Conservation (phyloP, 345 rosid genomes). For the Citrus inodora region DNA sequence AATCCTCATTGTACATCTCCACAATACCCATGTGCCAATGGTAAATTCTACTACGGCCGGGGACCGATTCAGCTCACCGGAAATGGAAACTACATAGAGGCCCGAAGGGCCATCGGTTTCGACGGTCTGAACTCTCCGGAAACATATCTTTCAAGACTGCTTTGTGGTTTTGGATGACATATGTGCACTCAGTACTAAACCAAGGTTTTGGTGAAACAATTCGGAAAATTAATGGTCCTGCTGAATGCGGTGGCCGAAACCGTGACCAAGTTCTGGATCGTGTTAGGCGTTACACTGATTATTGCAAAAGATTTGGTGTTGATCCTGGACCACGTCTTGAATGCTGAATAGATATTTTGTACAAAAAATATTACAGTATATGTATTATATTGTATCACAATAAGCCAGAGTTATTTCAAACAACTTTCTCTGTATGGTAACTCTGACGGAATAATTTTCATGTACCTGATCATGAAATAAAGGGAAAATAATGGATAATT, state of each 20-base stretch:
- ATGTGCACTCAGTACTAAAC: constrained; percentile 35
- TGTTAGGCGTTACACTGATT: neutral
- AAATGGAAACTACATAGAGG: constrained; percentile 65
- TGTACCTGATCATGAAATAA: too few relatives aligned
- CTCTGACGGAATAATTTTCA: too few relatives aligned
- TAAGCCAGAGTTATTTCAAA: too few relatives aligned
- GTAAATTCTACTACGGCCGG: constrained; percentile 55
- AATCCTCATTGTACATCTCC: constrained; percentile 41
- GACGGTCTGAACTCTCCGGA: constrained; percentile 61
- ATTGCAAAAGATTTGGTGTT: neutral
- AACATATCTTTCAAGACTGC: constrained; percentile 58
- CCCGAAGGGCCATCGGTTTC: constrained; percentile 43
- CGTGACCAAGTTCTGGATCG: neutral
- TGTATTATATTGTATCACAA: too few relatives aligned
- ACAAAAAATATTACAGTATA: too few relatives aligned
- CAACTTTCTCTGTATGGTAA: too few relatives aligned
- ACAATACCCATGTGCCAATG: constrained; percentile 48
- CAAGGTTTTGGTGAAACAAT: neutral
- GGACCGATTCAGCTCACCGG: constrained; percentile 67
- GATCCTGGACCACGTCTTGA: neutral
- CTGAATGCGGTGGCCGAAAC: neutral
- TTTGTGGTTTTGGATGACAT: constrained; percentile 69
- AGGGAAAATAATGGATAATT: too few relatives aligned
- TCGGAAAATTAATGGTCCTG: neutral
- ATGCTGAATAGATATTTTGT: neutral